Evolutionary conservation across 208 protist species (phyloP).

Genomic region (Crithidia fasciculata): DNA sequence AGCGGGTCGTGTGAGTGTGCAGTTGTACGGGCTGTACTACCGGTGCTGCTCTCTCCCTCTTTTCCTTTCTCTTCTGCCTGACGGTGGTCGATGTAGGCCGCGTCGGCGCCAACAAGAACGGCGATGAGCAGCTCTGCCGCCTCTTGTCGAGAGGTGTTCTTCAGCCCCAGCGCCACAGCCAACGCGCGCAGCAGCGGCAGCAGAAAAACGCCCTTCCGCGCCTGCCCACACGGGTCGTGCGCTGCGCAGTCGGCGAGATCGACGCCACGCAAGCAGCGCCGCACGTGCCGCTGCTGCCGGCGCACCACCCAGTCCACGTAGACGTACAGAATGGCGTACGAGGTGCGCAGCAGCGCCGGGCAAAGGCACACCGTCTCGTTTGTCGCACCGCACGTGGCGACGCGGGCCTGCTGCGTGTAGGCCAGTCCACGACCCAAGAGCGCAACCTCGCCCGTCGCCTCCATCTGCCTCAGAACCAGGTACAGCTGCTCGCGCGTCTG

Average conservation of each 20-base stretch:
- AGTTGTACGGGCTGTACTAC: not conserved
- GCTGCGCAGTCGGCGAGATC: conserved; percentile 28
- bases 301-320: conserved; percentile 15
- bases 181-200: conserved; percentile 24
- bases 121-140: conserved; percentile 33
- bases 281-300: conserved; percentile 17
- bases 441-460: conserved; percentile 22
- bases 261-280: conserved; percentile 30
- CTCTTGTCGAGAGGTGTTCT: conserved; percentile 5
- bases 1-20: not conserved
- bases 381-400: not conserved
- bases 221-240: conserved; percentile 26
- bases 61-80: no score
- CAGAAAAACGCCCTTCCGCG: conserved; percentile 31
- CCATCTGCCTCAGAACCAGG: conserved; percentile 27
- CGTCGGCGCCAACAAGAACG: conserved; percentile 36
- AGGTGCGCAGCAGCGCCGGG: conserved; percentile 19
- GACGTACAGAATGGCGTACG: conserved; percentile 16
- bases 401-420: conserved; percentile 10
- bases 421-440: conserved; percentile 16
- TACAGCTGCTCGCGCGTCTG: conserved; percentile 26
- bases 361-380: conserved; percentile 28
- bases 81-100: conserved; percentile 23
- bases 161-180: conserved; percentile 24
- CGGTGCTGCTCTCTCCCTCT: no score